These are phyloP conservation scores for Cordia subcordata DNA, from an alignment of 257 asterid species.

Conservation along the genomic window DNA sequence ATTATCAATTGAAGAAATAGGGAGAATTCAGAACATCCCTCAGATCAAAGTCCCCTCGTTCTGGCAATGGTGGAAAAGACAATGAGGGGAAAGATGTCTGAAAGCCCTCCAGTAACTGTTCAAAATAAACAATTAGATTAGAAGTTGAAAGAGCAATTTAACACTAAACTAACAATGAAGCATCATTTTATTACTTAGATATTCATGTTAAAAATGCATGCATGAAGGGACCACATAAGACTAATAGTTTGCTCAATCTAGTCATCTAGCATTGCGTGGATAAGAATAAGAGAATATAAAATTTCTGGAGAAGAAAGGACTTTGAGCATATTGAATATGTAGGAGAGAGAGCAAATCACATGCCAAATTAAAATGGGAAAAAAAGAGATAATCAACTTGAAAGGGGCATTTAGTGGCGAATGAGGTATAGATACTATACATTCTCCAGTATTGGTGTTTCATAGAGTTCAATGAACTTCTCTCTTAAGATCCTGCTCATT, in stretches of 20 bases:
- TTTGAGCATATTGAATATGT: too few relatives aligned
- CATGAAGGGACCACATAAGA: too few relatives aligned
- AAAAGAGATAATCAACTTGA: background rate
- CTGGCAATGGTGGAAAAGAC: constrained; percentile 86
- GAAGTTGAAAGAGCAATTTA: background rate
- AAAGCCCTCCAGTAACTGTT: constrained; percentile 79
- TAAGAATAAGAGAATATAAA: background rate
- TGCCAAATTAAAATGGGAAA: background rate
- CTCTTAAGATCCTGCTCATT: constrained; percentile 70
- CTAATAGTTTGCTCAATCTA: too few relatives aligned
- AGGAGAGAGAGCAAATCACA: background rate
- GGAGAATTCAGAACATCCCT: constrained; percentile 71
- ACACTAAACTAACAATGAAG: too few relatives aligned
- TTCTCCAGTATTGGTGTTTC: constrained; percentile 81
- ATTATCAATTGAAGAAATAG: constrained; percentile 77
- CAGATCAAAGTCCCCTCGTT: constrained; percentile 81
- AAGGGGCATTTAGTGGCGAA: background rate
- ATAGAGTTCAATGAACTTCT: constrained; percentile 85
- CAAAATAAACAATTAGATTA: constrained; percentile 3
- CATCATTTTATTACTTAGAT: too few relatives aligned
- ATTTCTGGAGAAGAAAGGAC: too few relatives aligned
- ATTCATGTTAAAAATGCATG: too few relatives aligned
- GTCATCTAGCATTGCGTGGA: background rate
- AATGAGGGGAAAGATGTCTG: constrained; percentile 69
- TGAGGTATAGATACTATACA: constrained; percentile 37